Base-by-base conservation (phyloP, 345 rosid species). In the Nephelium lappaceum region DNA sequence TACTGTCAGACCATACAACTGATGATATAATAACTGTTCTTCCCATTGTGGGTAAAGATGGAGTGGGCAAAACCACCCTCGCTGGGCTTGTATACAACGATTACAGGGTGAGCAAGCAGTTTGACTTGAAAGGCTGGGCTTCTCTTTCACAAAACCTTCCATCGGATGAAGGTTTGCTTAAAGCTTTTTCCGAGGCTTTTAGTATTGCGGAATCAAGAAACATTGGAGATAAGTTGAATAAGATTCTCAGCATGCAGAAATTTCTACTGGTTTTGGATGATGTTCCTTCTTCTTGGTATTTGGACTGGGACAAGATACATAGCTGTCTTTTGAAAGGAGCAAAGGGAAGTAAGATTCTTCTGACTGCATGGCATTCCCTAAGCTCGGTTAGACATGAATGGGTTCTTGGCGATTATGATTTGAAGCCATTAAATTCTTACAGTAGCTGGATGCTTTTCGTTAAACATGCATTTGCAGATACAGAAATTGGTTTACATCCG, bases 1-100 rank as follows among this genome's bases (percentile, higher is more conserved):
- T 80, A 74, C 16, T 71, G 5, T 25, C 19, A 57, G 41, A 49
- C 63, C 38, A 43, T 12, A 36, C 39, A 5, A 23, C 66, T 3
- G 18, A 42, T 11, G 45, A 42, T 42, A 36, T 36, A 39, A 38
- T 76, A 11, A 42, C n/a, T 38, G 81, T 85, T 1, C 64, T 85
- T 58, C 38, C 83, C 36, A 85, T 87, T 9, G 58, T 79, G 2
- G 84, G 88, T 0, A 75, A 73, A 63, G n/a, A 55, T 2, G 90
- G 87, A 2, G 67, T 81, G n/a, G n/a, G n/a, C n/a, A n/a, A n/a
- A n/a, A n/a, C n/a, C n/a, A n/a, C n/a, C n/a, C n/a, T n/a, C n/a
- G 81, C 18, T 81, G n/a, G n/a, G n/a, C n/a, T n/a, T n/a, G n/a
- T n/a, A n/a, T n/a, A n/a, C n/a, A n/a, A n/a, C n/a, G n/a, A 83